Evolutionary conservation across 78 protist genomes (phyloP).

Genomic region (Dictyostelium capitatum): DNA sequence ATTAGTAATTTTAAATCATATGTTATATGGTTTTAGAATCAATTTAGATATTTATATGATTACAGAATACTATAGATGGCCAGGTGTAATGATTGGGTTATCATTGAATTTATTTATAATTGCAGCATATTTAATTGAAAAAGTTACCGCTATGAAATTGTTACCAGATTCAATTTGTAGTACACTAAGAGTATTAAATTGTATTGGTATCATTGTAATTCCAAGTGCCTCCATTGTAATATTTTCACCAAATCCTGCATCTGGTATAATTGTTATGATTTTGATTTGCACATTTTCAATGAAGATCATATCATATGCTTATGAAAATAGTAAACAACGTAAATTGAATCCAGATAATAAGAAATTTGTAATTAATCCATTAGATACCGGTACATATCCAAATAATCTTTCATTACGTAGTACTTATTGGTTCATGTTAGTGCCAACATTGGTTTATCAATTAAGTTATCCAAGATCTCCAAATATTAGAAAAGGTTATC

Average conservation of each 20-base stretch:
- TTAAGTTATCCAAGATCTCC: conserved; percentile 74
- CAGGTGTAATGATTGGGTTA: conserved; percentile 70
- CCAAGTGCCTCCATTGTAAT: conserved; percentile 18
- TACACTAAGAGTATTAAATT: conserved; percentile 38
- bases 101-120: conserved; percentile 42
- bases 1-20: conserved; percentile 76
- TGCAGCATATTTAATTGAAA: conserved; percentile 32
- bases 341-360: conserved; percentile 48
- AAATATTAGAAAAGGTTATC: conserved; percentile 38
- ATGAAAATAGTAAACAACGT: conserved; percentile 64
- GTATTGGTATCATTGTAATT: conserved; percentile 6
- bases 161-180: conserved; percentile 1
- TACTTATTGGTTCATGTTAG: conserved; percentile 73
- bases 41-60: conserved; percentile 53
- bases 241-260: conserved; percentile 66
- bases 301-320: conserved; percentile 48
- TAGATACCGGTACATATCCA: conserved; percentile 21
- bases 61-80: conserved; percentile 85
- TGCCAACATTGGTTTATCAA: conserved; percentile 78
- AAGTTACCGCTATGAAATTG: not conserved
- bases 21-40: conserved; percentile 77
- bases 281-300: conserved; percentile 27
- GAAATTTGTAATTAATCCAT: not conserved
- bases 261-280: conserved; percentile 67
- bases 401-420: conserved; percentile 39